Evolutionary conservation across 805 yeast species (phyloP).

Genomic region (Myxozyma lipomycoides): DNA sequence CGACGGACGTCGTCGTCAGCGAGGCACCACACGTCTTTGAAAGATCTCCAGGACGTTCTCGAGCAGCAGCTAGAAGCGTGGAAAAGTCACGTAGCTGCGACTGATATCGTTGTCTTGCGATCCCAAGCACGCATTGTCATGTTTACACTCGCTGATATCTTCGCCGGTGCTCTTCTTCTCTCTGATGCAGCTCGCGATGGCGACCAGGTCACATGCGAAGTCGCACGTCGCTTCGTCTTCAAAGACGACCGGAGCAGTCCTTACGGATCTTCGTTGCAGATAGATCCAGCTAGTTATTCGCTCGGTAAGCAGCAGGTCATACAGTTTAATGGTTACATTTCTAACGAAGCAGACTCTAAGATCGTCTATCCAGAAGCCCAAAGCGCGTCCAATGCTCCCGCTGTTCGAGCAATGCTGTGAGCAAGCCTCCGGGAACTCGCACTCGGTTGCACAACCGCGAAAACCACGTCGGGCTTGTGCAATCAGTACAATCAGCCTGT

Average conservation of each 20-base stretch:
- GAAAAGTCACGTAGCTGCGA: conserved; percentile 1
- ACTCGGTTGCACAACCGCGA: too few species aligned
- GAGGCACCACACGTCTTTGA: too few species aligned
- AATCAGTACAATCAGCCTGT: too few species aligned
- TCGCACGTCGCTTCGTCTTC: conserved; percentile 15
- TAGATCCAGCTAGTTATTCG: not conserved
- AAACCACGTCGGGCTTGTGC: too few species aligned
- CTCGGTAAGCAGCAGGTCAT: not conserved
- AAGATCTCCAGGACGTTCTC: too few species aligned
- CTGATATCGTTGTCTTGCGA: conserved; percentile 6
- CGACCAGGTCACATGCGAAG: conserved; percentile 15
- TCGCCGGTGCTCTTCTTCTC: conserved; percentile 9
- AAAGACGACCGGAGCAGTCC: conserved; percentile 3
- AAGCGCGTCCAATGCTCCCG: too few species aligned
- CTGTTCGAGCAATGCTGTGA: too few species aligned
- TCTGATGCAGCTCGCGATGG: conserved; percentile 21
- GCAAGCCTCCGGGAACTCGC: too few species aligned
- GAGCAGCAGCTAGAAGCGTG: too few species aligned
- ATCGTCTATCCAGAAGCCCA: not conserved
- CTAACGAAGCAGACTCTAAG: not conserved
- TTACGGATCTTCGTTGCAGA: not conserved
- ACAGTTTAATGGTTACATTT: not conserved
- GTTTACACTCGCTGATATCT: conserved; percentile 13
- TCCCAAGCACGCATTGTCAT: conserved; percentile 12
- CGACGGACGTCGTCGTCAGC: too few species aligned